Conservation (phyloP, 805 yeast genomes). For the Kurtzmaniella fragi region DNA sequence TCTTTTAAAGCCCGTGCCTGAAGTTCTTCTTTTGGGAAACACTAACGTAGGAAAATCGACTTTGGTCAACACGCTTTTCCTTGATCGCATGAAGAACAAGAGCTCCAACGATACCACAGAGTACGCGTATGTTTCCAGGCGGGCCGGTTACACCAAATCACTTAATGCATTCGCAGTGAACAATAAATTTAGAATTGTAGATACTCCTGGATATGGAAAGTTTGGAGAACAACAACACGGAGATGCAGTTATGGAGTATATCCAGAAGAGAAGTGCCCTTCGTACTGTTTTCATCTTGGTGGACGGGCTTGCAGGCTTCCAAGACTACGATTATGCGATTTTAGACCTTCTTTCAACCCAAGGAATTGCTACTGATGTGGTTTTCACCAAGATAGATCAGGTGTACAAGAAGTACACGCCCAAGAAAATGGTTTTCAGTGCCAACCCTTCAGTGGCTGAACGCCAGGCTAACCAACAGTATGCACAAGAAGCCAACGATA, state of each 20-base stretch:
- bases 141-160: constrained; percentile 57
- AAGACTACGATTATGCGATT: constrained; percentile 50
- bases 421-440: constrained; percentile 5
- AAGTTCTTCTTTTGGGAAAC: constrained; percentile 70
- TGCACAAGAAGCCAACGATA: constrained; percentile 19
- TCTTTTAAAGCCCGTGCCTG: constrained; percentile 47
- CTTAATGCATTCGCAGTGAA: constrained; percentile 70
- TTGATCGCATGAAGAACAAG: constrained; percentile 26
- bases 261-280: constrained; percentile 49
- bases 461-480: constrained; percentile 4
- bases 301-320: constrained; percentile 56
- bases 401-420: constrained; percentile 26
- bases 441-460: constrained; percentile 2
- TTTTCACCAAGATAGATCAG: constrained; percentile 74
- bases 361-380: constrained; percentile 69
- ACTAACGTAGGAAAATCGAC: constrained; percentile 89
- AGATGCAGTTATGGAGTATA: constrained; percentile 55
- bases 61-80: constrained; percentile 56
- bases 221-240: constrained; percentile 69
- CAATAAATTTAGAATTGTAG: constrained; percentile 61
- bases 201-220: constrained; percentile 88
- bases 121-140: constrained; percentile 51
- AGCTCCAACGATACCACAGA: constrained; percentile 17
- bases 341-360: constrained; percentile 43
- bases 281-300: constrained; percentile 57